A percentile compares a stretch with the other conserved stretches of the same genome.
phyloP scores from a whole-genome alignment of 441 rosid species.

The Gossypium laxum region DNA sequence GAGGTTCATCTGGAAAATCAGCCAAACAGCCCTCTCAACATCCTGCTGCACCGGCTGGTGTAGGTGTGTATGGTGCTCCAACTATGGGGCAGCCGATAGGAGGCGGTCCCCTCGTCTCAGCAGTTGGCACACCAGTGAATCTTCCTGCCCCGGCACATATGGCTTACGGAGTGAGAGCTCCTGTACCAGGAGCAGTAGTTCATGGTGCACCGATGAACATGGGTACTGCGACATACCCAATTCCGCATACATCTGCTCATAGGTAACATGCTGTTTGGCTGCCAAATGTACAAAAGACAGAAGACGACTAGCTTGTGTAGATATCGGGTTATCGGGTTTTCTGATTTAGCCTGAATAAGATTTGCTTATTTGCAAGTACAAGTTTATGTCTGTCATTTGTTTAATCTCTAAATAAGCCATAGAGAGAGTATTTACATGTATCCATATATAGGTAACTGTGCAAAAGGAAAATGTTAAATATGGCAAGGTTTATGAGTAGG shows the following conservation, averaged over 20 bases:
- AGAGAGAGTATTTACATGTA: slow-evolving; percentile 24
- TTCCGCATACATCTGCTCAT: slow-evolving; percentile 68
- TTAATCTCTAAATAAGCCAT: slow-evolving; percentile 29
- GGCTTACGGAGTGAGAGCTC: slow-evolving; percentile 64
- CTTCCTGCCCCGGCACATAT: slow-evolving; percentile 57
- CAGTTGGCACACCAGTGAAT: slow-evolving; percentile 86
- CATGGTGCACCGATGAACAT: slow-evolving; percentile 72
- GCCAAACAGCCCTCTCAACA: slow-evolving; percentile 45
- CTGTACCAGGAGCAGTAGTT: slow-evolving; percentile 59
- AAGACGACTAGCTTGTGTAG: slow-evolving; percentile 25
- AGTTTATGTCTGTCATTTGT: slow-evolving; percentile 23
- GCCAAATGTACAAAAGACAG: slow-evolving; percentile 41
- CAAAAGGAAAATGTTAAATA: slow-evolving; percentile 20
- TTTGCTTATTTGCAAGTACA: slow-evolving; percentile 29
- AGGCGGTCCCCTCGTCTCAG: slow-evolving; percentile 74
- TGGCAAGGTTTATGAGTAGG: background rate
- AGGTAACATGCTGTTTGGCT: slow-evolving; percentile 40
- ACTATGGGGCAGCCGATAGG: slow-evolving; percentile 79
- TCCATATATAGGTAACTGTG: slow-evolving; percentile 34
- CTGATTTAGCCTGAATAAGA: slow-evolving; percentile 26
- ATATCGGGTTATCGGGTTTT: slow-evolving; percentile 23
- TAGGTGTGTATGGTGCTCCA: slow-evolving; percentile 57
- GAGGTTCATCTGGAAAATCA: slow-evolving; percentile 49
- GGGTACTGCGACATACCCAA: slow-evolving; percentile 55
- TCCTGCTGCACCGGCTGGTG: slow-evolving; percentile 40